Evolutionary conservation across 805 yeast species (phyloP), one percentile per base, ranked within the genome.

Genomic region (Cyberlindnera petersonii): DNA sequence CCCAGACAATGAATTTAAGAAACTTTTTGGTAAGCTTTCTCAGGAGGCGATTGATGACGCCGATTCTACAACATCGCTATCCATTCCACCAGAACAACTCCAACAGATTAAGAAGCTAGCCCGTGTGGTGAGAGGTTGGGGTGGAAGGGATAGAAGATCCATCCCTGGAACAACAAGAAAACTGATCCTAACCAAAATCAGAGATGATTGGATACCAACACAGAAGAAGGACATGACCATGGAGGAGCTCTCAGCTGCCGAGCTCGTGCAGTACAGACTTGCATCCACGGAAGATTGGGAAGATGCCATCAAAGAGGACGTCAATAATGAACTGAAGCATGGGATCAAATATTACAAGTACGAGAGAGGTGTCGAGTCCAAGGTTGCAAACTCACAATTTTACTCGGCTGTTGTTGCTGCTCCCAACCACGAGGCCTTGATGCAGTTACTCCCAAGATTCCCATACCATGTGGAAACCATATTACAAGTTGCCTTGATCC

Each of bases 141-240:
- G 87, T 31, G 95, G 95, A 0, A 74, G 75, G 46, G 94, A 86
- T 52, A 75, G 80, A 45, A 62, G 82, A 33, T 64, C 77, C 6
- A 75, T 85, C 3, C 96, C 96, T 0, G 91, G 91, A 20, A 75
- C 86, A 1, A 61, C 77, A 0, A 70, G 87, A 46, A 82, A 83
- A 49, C 62, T 86, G 33, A 65, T 74, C 10, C 64, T 87, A 44
- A 79, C 94, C 0, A 79, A 80, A 51, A 77, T 86, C 31, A 74
- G 83, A 55, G 88, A 83, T 43, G 89, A 84, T 55, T 86, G 89
- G 86, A 55, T 84, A 7, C 95, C 95, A 1, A 76, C 86, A 0
- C 62, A 72, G 20, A 68, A 71, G 40, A 81, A 78, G 44, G 82
- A 82, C 11, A 52, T 85, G 27, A 51, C 60, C 1, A 77, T 83